A percentile compares a stretch with the other conserved stretches of the same genome.
Conservation (phyloP, 805 yeast genomes). For the Hanseniaspora hatyaiensis region DNA sequence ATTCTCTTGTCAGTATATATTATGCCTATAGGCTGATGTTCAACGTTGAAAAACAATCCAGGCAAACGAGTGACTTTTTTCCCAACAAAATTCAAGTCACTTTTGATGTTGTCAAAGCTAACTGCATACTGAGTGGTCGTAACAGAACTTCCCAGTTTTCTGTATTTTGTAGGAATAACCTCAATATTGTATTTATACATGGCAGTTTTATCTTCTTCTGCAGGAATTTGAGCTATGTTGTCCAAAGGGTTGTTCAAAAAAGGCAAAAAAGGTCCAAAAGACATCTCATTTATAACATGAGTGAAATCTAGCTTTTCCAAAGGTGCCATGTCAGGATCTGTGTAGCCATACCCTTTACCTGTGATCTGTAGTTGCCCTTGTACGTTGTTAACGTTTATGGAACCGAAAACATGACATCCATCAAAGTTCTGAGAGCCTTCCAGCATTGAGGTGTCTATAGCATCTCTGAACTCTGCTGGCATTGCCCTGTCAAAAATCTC, state of each 20-base stretch:
- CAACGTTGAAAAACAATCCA: constrained; percentile 73
- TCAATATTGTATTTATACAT: constrained; percentile 58
- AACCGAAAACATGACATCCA: constrained; percentile 79
- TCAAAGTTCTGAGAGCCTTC: constrained; percentile 43
- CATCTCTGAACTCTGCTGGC: constrained; percentile 49
- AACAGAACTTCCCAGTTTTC: constrained; percentile 54
- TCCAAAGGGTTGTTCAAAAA: constrained; percentile 81
- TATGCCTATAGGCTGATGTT: constrained; percentile 77
- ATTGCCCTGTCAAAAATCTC: constrained; percentile 54
- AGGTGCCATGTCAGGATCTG: constrained; percentile 33
- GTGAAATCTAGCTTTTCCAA: constrained; percentile 59
- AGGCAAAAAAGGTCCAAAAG: constrained; percentile 86
- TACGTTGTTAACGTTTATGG: constrained; percentile 74
- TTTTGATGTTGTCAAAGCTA: constrained; percentile 37
- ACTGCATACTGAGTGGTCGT: constrained; percentile 81
- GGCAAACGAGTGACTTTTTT: constrained; percentile 36
- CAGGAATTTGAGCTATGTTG: constrained; percentile 41
- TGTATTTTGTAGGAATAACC: constrained; percentile 74
- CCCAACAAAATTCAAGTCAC: constrained; percentile 15
- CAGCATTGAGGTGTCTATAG: constrained; percentile 31
- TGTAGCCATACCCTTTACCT: constrained; percentile 58
- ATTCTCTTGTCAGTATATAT: constrained; percentile 59
- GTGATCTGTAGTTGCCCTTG: constrained; percentile 77
- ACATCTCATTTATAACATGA: constrained; percentile 74
- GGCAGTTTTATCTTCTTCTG: constrained; percentile 35